Percentiles rank a stretch among this genome's conserved stretches.
Evolutionary conservation across 768 basidiomycete species (phyloP).

Genomic region (Boletellus ananas): DNA sequence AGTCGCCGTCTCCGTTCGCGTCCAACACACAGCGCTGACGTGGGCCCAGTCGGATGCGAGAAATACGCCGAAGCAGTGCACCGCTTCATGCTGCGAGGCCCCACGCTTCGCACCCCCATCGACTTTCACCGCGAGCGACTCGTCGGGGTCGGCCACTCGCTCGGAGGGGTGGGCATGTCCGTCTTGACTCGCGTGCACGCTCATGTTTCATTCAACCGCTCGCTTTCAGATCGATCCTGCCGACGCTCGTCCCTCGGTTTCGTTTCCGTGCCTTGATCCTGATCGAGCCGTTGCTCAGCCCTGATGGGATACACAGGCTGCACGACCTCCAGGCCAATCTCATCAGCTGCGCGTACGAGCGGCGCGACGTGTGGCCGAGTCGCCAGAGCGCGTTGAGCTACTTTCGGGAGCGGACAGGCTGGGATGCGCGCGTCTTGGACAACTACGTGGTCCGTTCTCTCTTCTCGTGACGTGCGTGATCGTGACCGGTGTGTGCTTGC

Average conservation of each 20-base stretch:
- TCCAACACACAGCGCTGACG: not conserved
- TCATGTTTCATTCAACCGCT: not conserved
- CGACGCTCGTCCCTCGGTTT: slow-evolving; percentile 42
- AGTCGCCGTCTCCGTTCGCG: slow-evolving; percentile 13
- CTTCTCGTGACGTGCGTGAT: no score
- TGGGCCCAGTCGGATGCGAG: slow-evolving; percentile 53
- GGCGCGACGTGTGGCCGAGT: slow-evolving; percentile 51
- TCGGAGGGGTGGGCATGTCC: slow-evolving; percentile 64
- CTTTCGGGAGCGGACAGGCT: slow-evolving; percentile 38
- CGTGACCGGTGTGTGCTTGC: no score
- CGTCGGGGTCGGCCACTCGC: slow-evolving; percentile 64
- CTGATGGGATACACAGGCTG: slow-evolving; percentile 43
- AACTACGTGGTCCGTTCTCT: slow-evolving; percentile 45
- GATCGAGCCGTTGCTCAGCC: slow-evolving; percentile 62
- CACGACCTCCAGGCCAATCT: slow-evolving; percentile 39
- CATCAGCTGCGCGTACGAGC: slow-evolving; percentile 44
- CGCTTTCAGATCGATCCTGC: slow-evolving; percentile 47
- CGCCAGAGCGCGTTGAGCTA: slow-evolving; percentile 38
- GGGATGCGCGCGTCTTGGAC: slow-evolving; percentile 53
- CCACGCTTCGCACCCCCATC: slow-evolving; percentile 34
- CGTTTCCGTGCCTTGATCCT: slow-evolving; percentile 52
- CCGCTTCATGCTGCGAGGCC: slow-evolving; percentile 40
- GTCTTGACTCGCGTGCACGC: slow-evolving; percentile 12
- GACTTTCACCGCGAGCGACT: slow-evolving; percentile 50
- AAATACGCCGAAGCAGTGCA: slow-evolving; percentile 58